Evolutionary conservation across 1,139 yeast species (phyloP), one percentile per base, ranked within the genome.

Genomic region (Meyerozyma guilliermondii): DNA sequence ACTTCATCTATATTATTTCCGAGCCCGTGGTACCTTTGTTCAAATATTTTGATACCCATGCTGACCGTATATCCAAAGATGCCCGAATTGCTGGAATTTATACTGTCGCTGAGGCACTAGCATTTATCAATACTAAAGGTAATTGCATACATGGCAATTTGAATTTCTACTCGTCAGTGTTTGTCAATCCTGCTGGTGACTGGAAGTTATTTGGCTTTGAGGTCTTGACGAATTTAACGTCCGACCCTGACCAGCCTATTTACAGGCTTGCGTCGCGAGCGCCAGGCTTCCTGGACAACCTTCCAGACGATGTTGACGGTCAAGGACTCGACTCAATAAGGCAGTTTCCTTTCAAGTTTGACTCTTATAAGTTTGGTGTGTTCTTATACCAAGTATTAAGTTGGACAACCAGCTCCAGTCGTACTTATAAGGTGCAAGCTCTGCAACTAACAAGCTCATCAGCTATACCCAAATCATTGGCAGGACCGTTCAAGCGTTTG

Each of bases 131-230:
- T 50, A 70, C 66, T 17, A 85, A 79, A 45, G 87, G 87, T 16
- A 64, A 72, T 18, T 78, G 83, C 24, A 66, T 84, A 3, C 85
- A 87, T 53, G 92, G 91, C 2, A 80, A 81, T 46, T 54, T 89
- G 31, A 71, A 77, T 47, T 43, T 58, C 10, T 53, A 66, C 24
- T 71, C 76, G 35, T 76, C 87, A 0, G 72, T 91, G 0, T 88
- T 65, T 59, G 80, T 87, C 11, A 84, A 77, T 43, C 49, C 48
- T 11, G 75, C 71, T 18, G 95, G 96, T 7, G 95, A 87, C 54
- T 87, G 96, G 94, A 84, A 81, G 46, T 59, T 91, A 22, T 86
- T 87, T 50, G 96, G 96, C 1, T 79, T 89, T 53, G 98, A 91
- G 59, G 61, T 86, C 4, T 70, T 85, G 43, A 74, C 84, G 1